Percentiles rank a stretch among this genome's conserved stretches.
Evolutionary conservation across 2,329 filamentous ascomycete species (phyloP).

Genomic region (Phyllosticta paracitricarpa): DNA sequence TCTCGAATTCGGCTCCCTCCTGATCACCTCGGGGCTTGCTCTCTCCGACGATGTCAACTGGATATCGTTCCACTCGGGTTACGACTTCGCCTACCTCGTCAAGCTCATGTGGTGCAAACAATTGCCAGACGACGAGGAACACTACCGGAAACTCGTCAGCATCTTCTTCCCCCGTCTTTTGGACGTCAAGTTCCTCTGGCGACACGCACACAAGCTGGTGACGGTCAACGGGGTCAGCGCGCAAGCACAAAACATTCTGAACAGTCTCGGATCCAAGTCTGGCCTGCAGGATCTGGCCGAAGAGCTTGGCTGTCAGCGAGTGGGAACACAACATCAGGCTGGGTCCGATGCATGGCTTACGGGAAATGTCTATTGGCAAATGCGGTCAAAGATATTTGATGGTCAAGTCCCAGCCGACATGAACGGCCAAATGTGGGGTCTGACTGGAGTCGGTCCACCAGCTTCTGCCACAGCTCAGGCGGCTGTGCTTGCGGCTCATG

Average conservation of each 20-base stretch:
- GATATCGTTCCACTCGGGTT: constrained; percentile 96
- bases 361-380: constrained; percentile 88
- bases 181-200: constrained; percentile 96
- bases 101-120: constrained; percentile 80
- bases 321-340: constrained; percentile 82
- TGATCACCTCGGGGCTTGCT: constrained; percentile 87
- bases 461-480: constrained; percentile 47
- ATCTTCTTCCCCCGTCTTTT: constrained; percentile 89
- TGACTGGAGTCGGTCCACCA: constrained; percentile 52
- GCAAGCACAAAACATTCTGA: constrained; percentile 60
- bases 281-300: constrained; percentile 91
- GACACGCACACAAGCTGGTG: constrained; percentile 63
- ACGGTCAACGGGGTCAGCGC: constrained; percentile 35
- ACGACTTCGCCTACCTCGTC: constrained; percentile 95
- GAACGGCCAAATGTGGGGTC: constrained; percentile 88
- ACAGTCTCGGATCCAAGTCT: constrained; percentile 80
- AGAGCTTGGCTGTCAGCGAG: constrained; percentile 78
- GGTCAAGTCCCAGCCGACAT: constrained; percentile 67
- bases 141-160: constrained; percentile 81
- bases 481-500: constrained; percentile 34
- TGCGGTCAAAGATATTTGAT: constrained; percentile 80
- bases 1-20: constrained; percentile 73
- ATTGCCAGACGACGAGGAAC: constrained; percentile 77
- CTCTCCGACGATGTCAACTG: constrained; percentile 82
- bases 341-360: constrained; percentile 91